phyloP scores from a whole-genome alignment of 1,284 basidiomycete species.

The Trichosporon inkin region DNA sequence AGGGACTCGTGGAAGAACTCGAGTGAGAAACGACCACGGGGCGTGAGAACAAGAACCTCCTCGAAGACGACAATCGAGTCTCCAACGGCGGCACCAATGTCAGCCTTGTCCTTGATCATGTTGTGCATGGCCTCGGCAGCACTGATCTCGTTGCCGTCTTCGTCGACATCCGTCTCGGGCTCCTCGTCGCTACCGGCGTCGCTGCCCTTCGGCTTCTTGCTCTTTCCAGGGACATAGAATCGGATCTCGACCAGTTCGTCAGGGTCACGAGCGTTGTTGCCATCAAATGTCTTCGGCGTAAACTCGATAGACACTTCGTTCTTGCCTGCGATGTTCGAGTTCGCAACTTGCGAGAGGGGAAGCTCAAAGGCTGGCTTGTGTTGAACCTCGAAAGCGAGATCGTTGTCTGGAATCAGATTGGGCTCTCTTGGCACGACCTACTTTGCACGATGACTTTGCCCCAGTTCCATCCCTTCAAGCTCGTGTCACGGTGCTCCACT shows the following conservation, averaged over 20 bases:
- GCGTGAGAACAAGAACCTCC: conserved; percentile 93
- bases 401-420: conserved; percentile 60
- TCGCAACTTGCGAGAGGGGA: conserved; percentile 80
- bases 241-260: conserved; percentile 96
- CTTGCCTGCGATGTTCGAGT: conserved; percentile 95
- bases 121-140: conserved; percentile 97
- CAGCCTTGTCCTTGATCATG: conserved; percentile 91
- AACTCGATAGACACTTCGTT: conserved; percentile 98
- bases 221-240: conserved; percentile 83
- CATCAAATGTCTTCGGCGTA: conserved; percentile 54
- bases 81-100: conserved; percentile 86
- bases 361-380: conserved; percentile 90
- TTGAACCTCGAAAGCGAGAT: conserved; percentile 83
- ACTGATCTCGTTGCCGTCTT: conserved; percentile 59
- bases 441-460: conserved; percentile 91
- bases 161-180: conserved; percentile 50
- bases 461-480: conserved; percentile 98
- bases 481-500: conserved; percentile 79
- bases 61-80: conserved; percentile 93
- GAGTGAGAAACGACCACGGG: conserved; percentile 92
- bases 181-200: conserved; percentile 64
- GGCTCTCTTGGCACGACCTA: conserved; percentile 45
- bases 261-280: conserved; percentile 49
- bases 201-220: conserved; percentile 55
- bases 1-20: conserved; percentile 96